A percentile compares a stretch with the other conserved stretches of the same genome.
Conservation (phyloP, 163 green algal species). For the Prototheca wickerhamii region DNA sequence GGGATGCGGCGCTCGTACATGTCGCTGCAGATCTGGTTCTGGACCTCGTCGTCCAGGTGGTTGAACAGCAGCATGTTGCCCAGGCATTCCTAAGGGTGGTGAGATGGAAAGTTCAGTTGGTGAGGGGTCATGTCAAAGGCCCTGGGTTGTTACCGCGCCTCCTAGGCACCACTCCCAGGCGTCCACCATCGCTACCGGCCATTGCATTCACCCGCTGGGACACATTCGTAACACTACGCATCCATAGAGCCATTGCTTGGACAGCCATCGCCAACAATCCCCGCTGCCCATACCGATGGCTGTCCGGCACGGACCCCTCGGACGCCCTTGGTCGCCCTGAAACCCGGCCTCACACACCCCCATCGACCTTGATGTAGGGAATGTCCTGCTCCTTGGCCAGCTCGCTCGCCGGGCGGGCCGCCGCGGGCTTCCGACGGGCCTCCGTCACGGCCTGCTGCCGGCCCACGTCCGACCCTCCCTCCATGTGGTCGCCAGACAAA, state of each 20-base stretch:
- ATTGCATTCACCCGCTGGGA: too few species aligned
- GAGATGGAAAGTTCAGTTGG: neutral
- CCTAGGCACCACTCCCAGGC: too few species aligned
- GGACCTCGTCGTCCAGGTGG: slow-evolving; percentile 54
- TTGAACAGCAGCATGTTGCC: slow-evolving; percentile 81
- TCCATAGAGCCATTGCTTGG: too few species aligned
- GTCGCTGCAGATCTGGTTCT: slow-evolving; percentile 62
- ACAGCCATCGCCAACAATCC: too few species aligned
- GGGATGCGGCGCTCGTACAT: slow-evolving; percentile 50
- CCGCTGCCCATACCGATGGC: too few species aligned
- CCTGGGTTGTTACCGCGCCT: neutral
- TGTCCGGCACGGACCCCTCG: too few species aligned
- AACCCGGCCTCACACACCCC: neutral
- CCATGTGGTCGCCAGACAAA: slow-evolving; percentile 7
- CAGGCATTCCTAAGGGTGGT: slow-evolving; percentile 36
- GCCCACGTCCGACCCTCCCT: slow-evolving; percentile 10
- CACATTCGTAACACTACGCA: too few species aligned
- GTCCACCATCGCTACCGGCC: too few species aligned
- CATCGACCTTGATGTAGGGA: slow-evolving; percentile 52
- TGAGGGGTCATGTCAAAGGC: neutral
- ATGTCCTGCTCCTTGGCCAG: slow-evolving; percentile 46
- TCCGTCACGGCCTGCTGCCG: slow-evolving; percentile 37
- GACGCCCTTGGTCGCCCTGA: too few species aligned
- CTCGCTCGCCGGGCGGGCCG: slow-evolving; percentile 30
- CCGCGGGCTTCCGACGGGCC: slow-evolving; percentile 11